phyloP scores from a whole-genome alignment of 306 rosid genomes.

The Casuarina glauca region DNA sequence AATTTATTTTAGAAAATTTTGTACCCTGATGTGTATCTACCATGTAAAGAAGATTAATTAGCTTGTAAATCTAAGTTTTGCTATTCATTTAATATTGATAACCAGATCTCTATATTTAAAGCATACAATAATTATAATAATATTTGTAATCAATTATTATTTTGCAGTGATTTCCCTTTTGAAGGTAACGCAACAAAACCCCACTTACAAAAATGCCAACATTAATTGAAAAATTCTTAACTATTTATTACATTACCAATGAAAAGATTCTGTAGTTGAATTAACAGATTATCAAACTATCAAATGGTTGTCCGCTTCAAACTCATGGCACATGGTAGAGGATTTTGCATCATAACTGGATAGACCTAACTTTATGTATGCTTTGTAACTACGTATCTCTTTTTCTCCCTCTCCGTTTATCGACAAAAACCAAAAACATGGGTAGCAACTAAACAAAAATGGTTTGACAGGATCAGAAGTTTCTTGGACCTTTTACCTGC shows the following conservation, averaged over 20 bases:
- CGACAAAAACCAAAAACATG: not conserved
- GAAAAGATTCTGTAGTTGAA: not conserved
- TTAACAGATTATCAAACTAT: not conserved
- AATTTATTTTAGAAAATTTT: no score
- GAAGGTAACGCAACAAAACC: no score
- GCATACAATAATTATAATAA: no score
- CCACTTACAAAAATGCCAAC: no score
- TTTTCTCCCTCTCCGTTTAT: not conserved
- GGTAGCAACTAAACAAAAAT: not conserved
- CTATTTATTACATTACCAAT: not conserved
- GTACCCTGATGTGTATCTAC: no score
- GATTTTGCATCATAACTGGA: not conserved
- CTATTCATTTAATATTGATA: no score
- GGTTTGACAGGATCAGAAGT: not conserved
- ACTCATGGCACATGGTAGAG: not conserved
- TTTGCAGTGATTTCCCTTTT: no score
- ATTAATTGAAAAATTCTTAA: not conserved
- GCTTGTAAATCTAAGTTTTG: no score
- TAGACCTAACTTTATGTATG: not conserved
- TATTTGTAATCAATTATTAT: no score
- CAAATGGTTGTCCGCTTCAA: not conserved
- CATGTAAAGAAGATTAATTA: no score
- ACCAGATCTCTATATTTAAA: no score
- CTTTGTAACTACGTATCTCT: not conserved
- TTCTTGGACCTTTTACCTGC: slow-evolving; percentile 35